Percentiles rank a stretch among this genome's conserved stretches.
Evolutionary conservation across 1,284 basidiomycete genomes (phyloP).

Genomic region (Heliocybe sulcata): DNA sequence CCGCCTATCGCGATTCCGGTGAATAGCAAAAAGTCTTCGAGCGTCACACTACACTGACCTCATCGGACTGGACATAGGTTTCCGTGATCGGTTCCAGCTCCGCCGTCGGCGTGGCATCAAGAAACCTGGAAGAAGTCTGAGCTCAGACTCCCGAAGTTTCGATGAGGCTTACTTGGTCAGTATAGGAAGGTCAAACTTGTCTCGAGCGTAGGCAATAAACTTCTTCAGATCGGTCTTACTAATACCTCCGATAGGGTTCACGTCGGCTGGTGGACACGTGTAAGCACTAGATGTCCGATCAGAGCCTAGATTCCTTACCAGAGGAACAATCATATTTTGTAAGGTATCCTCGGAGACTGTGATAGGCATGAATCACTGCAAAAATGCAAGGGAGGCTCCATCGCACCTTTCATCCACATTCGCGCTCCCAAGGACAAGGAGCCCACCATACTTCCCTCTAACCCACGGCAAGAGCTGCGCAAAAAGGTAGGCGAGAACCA

Average conservation of each 20-base stretch:
- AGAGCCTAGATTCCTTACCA: constrained; percentile 30
- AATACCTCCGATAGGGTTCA: constrained; percentile 98
- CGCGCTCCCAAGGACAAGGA: constrained; percentile 93
- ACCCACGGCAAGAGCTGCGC: constrained; percentile 96
- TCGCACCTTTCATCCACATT: constrained; percentile 93
- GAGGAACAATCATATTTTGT: constrained; percentile 97
- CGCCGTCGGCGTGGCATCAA: constrained; percentile 89
- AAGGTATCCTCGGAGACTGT: constrained; percentile 87
- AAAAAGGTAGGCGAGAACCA: constrained; percentile 97
- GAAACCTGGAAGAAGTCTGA: constrained; percentile 57
- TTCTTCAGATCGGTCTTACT: constrained; percentile 97
- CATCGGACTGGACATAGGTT: constrained; percentile 92
- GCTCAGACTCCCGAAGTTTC: too few species aligned
- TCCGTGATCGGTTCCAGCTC: constrained; percentile 96
- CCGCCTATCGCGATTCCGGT: constrained; percentile 44
- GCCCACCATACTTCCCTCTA: constrained; percentile 75
- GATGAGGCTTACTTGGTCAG: constrained; percentile 54
- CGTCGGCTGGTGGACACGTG: constrained; percentile 58
- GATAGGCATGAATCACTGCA: not conserved
- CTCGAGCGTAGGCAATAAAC: constrained; percentile 85
- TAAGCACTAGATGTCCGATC: constrained; percentile 1
- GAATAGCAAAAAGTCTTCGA: not conserved
- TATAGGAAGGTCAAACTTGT: constrained; percentile 80
- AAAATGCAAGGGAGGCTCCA: not conserved
- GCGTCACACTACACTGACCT: constrained; percentile 38